Evolutionary conservation across 495 filamentous ascomycete species (phyloP).

Genomic region (Penicillium riverlandense): DNA sequence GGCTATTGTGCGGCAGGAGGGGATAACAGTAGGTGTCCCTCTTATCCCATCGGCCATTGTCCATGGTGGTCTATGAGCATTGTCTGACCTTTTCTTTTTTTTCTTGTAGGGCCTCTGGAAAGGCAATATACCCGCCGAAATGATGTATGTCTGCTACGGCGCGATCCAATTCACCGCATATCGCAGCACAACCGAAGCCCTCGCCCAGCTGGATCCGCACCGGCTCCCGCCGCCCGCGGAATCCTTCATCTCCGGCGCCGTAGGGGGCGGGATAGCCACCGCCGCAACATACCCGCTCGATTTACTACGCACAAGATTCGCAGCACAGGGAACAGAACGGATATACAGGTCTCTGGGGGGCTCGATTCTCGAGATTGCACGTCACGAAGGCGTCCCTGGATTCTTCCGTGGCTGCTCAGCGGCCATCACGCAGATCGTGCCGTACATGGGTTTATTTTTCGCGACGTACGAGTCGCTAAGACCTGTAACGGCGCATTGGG

Average conservation of each 20-base stretch:
- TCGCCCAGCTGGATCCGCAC: conserved; percentile 45
- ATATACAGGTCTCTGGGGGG: conserved; percentile 64
- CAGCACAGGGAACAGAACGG: conserved; percentile 80
- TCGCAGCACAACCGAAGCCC: conserved; percentile 56
- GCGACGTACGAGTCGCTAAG: conserved; percentile 72
- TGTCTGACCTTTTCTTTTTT: neutral
- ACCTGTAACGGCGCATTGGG: conserved; percentile 38
- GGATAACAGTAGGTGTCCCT: conserved; percentile 52
- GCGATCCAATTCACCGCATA: conserved; percentile 89
- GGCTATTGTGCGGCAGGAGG: conserved; percentile 69
- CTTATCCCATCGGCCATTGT: neutral
- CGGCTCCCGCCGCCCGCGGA: conserved; percentile 50
- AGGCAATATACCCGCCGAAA: conserved; percentile 91
- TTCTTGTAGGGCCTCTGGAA: conserved; percentile 74
- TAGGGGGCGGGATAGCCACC: conserved; percentile 74
- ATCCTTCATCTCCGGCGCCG: conserved; percentile 73
- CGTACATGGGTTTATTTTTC: conserved; percentile 97
- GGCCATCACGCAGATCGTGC: conserved; percentile 77
- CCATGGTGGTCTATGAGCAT: neutral
- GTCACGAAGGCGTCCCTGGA: conserved; percentile 63
- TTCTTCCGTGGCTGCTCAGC: conserved; percentile 85
- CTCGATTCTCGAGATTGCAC: conserved; percentile 65
- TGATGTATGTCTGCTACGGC: conserved; percentile 86
- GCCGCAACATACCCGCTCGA: conserved; percentile 87
- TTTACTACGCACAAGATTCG: conserved; percentile 88